Conservation (phyloP, 495 filamentous ascomycete species). For the Emericellopsis terricola region DNA sequence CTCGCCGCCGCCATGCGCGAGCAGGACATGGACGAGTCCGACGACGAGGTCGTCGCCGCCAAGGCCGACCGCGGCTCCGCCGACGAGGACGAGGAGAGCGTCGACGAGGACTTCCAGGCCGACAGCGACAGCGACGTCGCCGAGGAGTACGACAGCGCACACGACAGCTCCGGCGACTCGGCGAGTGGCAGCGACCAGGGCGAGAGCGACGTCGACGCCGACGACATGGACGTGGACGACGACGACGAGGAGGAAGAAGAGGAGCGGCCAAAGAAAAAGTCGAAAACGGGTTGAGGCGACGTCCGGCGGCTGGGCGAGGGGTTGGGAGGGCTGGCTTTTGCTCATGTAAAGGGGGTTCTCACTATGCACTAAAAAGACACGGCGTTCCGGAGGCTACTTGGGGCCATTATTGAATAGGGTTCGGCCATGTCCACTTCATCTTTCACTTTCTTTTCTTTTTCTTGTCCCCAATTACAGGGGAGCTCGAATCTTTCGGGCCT, state of each 20-base stretch:
- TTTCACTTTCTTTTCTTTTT: too few relatives aligned
- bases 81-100: slow-evolving; percentile 86
- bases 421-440: too few relatives aligned
- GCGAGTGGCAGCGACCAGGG: slow-evolving; percentile 37
- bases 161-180: slow-evolving; percentile 66
- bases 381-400: too few relatives aligned
- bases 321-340: neutral
- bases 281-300: slow-evolving; percentile 19
- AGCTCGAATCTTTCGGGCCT: too few relatives aligned
- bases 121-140: slow-evolving; percentile 87
- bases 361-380: too few relatives aligned
- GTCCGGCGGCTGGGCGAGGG: neutral
- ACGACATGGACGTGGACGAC: slow-evolving; percentile 11
- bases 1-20: slow-evolving; percentile 67
- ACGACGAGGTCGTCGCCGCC: slow-evolving; percentile 64
- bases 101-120: slow-evolving; percentile 90
- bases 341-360: too few relatives aligned
- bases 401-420: too few relatives aligned
- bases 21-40: slow-evolving; percentile 55
- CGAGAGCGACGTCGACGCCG: slow-evolving; percentile 29
- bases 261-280: slow-evolving; percentile 30
- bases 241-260: slow-evolving; percentile 16
- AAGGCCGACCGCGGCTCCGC: slow-evolving; percentile 72
- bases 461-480: too few relatives aligned
- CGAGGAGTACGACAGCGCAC: slow-evolving; percentile 84